A percentile compares a stretch with the other conserved stretches of the same genome.
These are phyloP conservation scores for Trypanosomatidae sp. DNA, from an alignment of 208 protist genomes.

Conservation along the genomic window DNA sequence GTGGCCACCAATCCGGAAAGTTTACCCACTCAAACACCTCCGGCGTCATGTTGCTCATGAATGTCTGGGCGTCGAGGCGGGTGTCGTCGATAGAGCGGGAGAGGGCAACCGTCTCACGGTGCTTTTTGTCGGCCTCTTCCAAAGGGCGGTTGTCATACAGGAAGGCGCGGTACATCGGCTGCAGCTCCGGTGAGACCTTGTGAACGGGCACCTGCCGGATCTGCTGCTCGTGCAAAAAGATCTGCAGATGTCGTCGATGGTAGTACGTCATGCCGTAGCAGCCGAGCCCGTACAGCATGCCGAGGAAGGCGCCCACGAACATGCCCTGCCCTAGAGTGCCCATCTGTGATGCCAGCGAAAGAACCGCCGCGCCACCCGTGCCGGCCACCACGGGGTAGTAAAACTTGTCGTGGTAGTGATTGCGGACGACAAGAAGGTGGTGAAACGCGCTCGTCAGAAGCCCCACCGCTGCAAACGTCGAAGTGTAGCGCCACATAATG, in stretches of 20 bases:
- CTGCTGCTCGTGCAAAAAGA: conserved; percentile 80
- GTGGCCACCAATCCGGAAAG: conserved; percentile 90
- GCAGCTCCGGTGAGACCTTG: conserved; percentile 82
- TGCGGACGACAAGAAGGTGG: conserved; percentile 75
- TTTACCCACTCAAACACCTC: conserved; percentile 88
- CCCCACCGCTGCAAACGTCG: conserved; percentile 70
- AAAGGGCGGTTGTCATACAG: conserved; percentile 82
- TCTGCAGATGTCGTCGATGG: conserved; percentile 53
- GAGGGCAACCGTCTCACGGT: conserved; percentile 53
- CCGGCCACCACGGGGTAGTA: conserved; percentile 79
- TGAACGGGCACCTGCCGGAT: conserved; percentile 77
- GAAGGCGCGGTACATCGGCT: conserved; percentile 83
- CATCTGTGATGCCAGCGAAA: conserved; percentile 72
- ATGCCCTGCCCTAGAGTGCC: conserved; percentile 64
- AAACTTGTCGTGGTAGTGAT: conserved; percentile 75
- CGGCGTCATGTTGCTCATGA: conserved; percentile 85
- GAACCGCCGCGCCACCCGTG: conserved; percentile 33
- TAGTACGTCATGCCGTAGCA: conserved; percentile 83
- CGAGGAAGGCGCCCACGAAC: conserved; percentile 69
- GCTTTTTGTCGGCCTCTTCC: conserved; percentile 56
- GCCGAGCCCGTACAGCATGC: conserved; percentile 65
- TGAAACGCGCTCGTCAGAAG: conserved; percentile 74
- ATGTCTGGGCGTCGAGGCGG: conserved; percentile 71
- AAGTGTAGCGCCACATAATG: conserved; percentile 82
- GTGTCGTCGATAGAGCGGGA: conserved; percentile 48